Evolutionary conservation across 78 protist genomes (phyloP).

Genomic region (Isochrysis galbana): DNA sequence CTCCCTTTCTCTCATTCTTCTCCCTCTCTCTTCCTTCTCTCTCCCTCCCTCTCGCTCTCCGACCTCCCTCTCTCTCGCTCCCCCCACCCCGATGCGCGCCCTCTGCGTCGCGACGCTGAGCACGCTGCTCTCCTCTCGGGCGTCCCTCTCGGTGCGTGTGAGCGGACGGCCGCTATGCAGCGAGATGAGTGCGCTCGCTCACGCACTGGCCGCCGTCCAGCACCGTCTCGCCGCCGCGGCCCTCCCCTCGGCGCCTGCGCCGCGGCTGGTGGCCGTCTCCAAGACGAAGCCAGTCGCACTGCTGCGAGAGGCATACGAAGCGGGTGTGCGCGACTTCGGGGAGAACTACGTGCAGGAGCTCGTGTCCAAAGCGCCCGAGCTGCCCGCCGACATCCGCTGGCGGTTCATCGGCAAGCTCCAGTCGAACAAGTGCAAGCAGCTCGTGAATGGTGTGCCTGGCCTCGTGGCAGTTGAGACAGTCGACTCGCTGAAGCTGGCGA

Average conservation of each 20-base stretch:
- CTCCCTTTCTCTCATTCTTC: too few relatives aligned
- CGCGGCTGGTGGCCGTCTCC: conserved; percentile 76
- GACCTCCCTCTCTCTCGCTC: too few relatives aligned
- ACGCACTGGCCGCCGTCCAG: background rate
- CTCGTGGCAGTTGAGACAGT: conserved; percentile 66
- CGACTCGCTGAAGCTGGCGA: conserved; percentile 47
- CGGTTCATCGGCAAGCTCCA: conserved; percentile 86
- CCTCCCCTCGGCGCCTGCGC: background rate
- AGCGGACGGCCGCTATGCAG: background rate
- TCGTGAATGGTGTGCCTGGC: conserved; percentile 33
- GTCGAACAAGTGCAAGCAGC: conserved; percentile 57
- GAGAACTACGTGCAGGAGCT: conserved; percentile 85
- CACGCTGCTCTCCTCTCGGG: too few relatives aligned
- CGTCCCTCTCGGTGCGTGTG: background rate
- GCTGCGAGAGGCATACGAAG: conserved; percentile 43
- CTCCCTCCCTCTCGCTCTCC: too few relatives aligned
- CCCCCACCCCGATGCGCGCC: too few relatives aligned
- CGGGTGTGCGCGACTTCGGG: conserved; percentile 75
- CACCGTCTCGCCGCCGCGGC: background rate
- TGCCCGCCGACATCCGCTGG: conserved; percentile 70
- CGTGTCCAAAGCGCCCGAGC: conserved; percentile 49
- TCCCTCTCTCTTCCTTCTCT: too few relatives aligned
- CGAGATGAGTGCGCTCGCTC: background rate
- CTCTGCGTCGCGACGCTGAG: too few relatives aligned
- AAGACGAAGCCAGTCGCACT: conserved; percentile 67